These are phyloP conservation scores for Comarum palustre DNA, from an alignment of 306 rosid genomes.

Conservation along the genomic window DNA sequence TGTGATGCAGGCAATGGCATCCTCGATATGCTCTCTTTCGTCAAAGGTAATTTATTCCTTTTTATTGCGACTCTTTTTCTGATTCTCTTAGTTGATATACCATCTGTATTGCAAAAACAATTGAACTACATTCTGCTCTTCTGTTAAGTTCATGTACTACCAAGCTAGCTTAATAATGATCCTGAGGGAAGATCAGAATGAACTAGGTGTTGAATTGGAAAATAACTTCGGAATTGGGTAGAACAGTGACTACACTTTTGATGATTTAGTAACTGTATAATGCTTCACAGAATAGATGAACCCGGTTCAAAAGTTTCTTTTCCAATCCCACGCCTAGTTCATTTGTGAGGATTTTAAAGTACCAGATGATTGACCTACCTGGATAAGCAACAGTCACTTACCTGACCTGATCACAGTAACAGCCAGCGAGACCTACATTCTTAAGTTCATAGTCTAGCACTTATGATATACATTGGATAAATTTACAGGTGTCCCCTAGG, in stretches of 20 bases:
- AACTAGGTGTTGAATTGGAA: slow-evolving; percentile 6
- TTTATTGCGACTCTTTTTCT: slow-evolving; percentile 6
- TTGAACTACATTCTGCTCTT: neutral
- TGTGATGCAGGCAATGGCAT: slow-evolving; percentile 92
- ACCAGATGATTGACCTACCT: neutral
- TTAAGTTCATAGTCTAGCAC: neutral
- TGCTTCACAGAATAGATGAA: neutral
- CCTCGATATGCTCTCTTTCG: slow-evolving; percentile 78
- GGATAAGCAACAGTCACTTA: neutral
- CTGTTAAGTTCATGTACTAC: neutral
- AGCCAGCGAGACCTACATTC: neutral
- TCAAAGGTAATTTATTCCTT: slow-evolving; percentile 57
- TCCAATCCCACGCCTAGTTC: neutral
- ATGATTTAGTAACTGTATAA: too few relatives aligned
- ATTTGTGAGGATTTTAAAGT: neutral
- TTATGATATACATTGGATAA: neutral
- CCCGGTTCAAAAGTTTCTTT: neutral
- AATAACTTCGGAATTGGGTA: neutral
- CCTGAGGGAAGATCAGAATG: neutral
- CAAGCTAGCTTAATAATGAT: neutral
- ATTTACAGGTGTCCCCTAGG: neutral
- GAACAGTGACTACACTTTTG: too few relatives aligned
- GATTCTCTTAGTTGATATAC: neutral
- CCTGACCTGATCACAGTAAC: neutral
- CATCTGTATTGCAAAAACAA: neutral